Evolutionary conservation across 1,139 yeast genomes (phyloP), one percentile per base, ranked within the genome.

Genomic region (Saccharomyces hybrid): DNA sequence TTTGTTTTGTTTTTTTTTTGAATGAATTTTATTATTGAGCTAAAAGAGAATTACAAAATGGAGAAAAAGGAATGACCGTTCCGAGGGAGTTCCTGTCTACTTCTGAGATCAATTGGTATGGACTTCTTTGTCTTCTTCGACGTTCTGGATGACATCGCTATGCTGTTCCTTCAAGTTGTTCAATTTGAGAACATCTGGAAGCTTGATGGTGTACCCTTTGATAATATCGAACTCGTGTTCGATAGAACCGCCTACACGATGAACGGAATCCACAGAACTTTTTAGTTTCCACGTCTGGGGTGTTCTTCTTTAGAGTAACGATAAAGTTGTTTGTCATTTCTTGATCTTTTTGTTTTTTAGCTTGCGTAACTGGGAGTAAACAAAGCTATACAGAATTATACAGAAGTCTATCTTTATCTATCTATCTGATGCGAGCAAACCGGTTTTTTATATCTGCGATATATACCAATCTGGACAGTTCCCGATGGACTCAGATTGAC

Each of bases 151-250:
- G 21, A 59, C 57, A 48, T 64, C 59, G 16, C 53, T 51, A 51
- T 63, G 63, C 29, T 59, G 51, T 9, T 58, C 56, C 50, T 59
- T 62, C 44, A 65, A 55, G 47, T 61, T 58, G 41, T 57, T 57
- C 44, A 61, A 56, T 44, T 63, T 59, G 7, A 62, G 32, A n/a
- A 53, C 51, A 29, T 63, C 66, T 19, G 66, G 67, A 28, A 62
- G 49, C 48, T 61, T 57, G 44, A 64, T 58, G 6, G 80, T 74
- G 65, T 81, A 84, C 0, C 89, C 91, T 73, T 84, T 84, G 73
- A 86, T 82, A 66, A 85, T 74, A 51, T 78, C 73, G 69, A 80
- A 85, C 64, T 85, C 88, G 59, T 80, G 82, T 56, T 80, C 78
- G 62, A 86, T 76, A 52, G 76, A 75, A 53, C 90, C 91, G 42